Base-by-base conservation (phyloP, 2,329 filamentous ascomycete species). In the Onygenales sp. region DNA sequence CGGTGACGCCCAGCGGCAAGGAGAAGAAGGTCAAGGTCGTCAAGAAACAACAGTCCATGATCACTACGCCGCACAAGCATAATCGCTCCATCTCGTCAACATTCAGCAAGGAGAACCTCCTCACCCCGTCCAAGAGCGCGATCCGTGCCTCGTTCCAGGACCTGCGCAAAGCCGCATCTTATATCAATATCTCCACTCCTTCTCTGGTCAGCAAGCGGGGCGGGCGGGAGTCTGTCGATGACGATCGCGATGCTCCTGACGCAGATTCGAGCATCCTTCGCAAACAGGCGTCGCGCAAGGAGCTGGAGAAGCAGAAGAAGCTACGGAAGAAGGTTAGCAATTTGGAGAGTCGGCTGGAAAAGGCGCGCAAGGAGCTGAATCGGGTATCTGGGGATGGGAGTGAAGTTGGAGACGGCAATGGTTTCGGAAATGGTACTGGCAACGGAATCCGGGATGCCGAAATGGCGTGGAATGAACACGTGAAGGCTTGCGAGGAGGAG, bases 291-390 rank as follows among this genome's bases (percentile, higher is more conserved):
- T 81, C 78, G 2, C 78, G 77, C 60, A 78, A 76, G 59, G 81
- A 84, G 51, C 66, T 84, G 5, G 71, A 76, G 49, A 78, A 75
- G 60, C 78, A 83, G 59, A 71, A 76, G 54, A 82, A 80, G 57
- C 67, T 84, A 35, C 69, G 74, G 42, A 82, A 81, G 66, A 75
- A 79, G 51, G 80, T 84, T 33, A 82, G 79, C 58, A 76, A 83
- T 58, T 72, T 84, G 10, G 81, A 85, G 59, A 64, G 70, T 10
- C 82, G 83, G 62, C 72, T 84, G 33, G 70, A 78, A 13, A 72
- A 73, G 38, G 80, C 80, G 7, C 73, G 79, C 36, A 73, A 72
- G 48, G 77, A 84, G 64, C 72, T 84, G 27, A 69, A 73, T 35
- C 68, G 76, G 5, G 70, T 77, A 41, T 66, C 79, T 13, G 69